Base-by-base conservation (phyloP, 1,139 yeast genomes). In the Taphrina sp. region DNA sequence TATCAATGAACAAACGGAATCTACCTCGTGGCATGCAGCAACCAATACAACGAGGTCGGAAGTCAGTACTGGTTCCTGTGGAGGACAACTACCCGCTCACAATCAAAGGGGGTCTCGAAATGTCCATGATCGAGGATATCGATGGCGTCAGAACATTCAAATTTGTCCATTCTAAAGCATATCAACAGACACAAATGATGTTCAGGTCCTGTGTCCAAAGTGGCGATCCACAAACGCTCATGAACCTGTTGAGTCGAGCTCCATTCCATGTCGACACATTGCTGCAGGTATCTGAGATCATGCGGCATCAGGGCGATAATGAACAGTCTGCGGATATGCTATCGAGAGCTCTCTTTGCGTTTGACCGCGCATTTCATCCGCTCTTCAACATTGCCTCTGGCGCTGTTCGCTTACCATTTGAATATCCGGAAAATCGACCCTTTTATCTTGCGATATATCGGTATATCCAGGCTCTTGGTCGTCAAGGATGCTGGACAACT, bases 11-110 rank as follows among this genome's bases (percentile, higher is more conserved):
- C 8, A 76, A 1, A 70, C 76, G 8, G 33, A 38, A 24, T 51
- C 45, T 17, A 67, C 74, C 0, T 80, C 83, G 28, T 76, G 80
- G 1, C 75, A 85, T 0, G 89, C 89, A 0, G 8, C 69, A 83
- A 24, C 80, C 85, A 1, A 75, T 86, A 62, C 88, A 88, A 19
- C 87, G 95, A 94, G 83, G 89, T 47, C 95, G 95, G 0, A 79
- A 80, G 62, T 95, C 86, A 65, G 73, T 80, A 8, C 73, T 88
- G 58, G 82, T 95, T 0, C 81, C 82, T 64, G 80, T 88, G 39
- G 78, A 84, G 66, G 90, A 85, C 61, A 94, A 85, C 66, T 87
- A 92, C 85, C 69, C 86, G 16, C 95, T 95, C 0, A 79, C 88
- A 0, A 72, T 78, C 17, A 76, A 77, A 58, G 82, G 83, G 59